These are phyloP conservation scores for Fusarium keratoplasticum DNA, from an alignment of 2,329 filamentous ascomycete species.

Conservation along the genomic window DNA sequence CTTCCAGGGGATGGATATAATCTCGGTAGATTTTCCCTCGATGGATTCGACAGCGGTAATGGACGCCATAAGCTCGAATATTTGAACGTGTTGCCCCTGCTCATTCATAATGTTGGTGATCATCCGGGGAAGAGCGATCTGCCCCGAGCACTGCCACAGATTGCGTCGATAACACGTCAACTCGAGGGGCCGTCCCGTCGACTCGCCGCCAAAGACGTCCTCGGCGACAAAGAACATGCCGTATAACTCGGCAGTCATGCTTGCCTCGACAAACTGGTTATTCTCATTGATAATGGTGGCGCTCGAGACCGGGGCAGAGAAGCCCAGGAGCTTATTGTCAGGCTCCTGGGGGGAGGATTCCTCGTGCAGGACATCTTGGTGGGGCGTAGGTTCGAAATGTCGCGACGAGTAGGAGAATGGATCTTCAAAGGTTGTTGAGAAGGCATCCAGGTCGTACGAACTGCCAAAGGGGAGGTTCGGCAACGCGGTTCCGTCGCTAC, in stretches of 20 bases:
- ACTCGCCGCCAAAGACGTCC: slow-evolving; percentile 76
- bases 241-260: slow-evolving; percentile 80
- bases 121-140: slow-evolving; percentile 80
- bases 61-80: slow-evolving; percentile 82
- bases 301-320: slow-evolving; percentile 72
- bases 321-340: slow-evolving; percentile 80
- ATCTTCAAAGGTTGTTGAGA: slow-evolving; percentile 73
- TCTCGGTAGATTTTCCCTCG: slow-evolving; percentile 90
- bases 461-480: slow-evolving; percentile 65
- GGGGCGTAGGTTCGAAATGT: slow-evolving; percentile 58
- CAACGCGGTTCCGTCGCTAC: slow-evolving; percentile 50
- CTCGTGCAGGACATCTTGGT: slow-evolving; percentile 58
- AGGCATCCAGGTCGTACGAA: slow-evolving; percentile 70
- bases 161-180: slow-evolving; percentile 96
- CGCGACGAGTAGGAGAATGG: slow-evolving; percentile 70
- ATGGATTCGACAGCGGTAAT: slow-evolving; percentile 92
- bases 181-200: slow-evolving; percentile 73
- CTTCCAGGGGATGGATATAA: slow-evolving; percentile 98
- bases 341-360: slow-evolving; percentile 66
- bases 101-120: slow-evolving; percentile 77
- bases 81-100: slow-evolving; percentile 80
- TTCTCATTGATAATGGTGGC: slow-evolving; percentile 73
- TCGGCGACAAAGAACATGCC: slow-evolving; percentile 92
- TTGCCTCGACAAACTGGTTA: slow-evolving; percentile 71
- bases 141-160: slow-evolving; percentile 93